phyloP scores from a whole-genome alignment of 768 basidiomycete species.

The Flagelloscypha sp. region DNA sequence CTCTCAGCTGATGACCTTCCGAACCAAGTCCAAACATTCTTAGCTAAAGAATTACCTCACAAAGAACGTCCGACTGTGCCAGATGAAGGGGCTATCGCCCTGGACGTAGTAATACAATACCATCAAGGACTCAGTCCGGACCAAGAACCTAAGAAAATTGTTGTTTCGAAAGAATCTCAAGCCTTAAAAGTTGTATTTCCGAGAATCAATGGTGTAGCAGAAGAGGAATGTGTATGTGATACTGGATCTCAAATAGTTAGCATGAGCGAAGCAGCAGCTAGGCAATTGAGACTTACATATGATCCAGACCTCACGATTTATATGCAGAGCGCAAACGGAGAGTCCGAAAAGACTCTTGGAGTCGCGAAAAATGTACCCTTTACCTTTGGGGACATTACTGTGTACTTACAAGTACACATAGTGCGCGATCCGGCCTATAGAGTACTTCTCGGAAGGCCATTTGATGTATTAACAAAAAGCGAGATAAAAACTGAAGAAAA shows the following conservation, averaged over 20 bases:
- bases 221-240: slow-evolving; percentile 17
- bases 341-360: slow-evolving; percentile 15
- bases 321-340: slow-evolving; percentile 21
- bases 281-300: slow-evolving; percentile 8
- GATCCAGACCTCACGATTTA: slow-evolving; percentile 14
- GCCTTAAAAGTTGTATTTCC: slow-evolving; percentile 13
- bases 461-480: slow-evolving; percentile 18
- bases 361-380: slow-evolving; percentile 21
- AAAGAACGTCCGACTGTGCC: too few species aligned
- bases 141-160: too few species aligned
- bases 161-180: too few species aligned
- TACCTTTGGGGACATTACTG: slow-evolving; percentile 12
- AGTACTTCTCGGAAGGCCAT: slow-evolving; percentile 22
- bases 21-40: too few species aligned
- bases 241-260: slow-evolving; percentile 21
- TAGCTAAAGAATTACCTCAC: too few species aligned
- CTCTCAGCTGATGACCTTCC: too few species aligned
- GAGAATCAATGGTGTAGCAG: slow-evolving; percentile 9
- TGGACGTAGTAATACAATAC: too few species aligned
- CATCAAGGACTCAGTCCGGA: too few species aligned
- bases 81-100: too few species aligned
- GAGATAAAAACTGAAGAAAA: slow-evolving; percentile 10
- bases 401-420: slow-evolving; percentile 22
- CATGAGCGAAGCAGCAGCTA: slow-evolving; percentile 12
- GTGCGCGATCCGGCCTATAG: slow-evolving; percentile 17